Evolutionary conservation across 495 filamentous ascomycete species (phyloP), one percentile per base, ranked within the genome.

Genomic region (Neurospora sp.): DNA sequence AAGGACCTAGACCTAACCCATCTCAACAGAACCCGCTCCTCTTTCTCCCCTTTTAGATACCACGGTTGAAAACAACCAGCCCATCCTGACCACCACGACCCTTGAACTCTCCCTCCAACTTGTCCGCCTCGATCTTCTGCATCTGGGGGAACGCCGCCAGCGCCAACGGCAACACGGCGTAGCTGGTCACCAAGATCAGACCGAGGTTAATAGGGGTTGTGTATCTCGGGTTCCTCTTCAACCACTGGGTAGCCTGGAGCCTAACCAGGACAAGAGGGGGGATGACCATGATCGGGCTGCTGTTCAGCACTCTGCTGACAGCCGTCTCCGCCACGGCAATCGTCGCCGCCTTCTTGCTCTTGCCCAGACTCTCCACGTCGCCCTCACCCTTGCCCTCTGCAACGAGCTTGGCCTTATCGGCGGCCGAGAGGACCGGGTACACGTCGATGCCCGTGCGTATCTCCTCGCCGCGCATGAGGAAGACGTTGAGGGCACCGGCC

Each of bases 401-500:
- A 18, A 66, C 27, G 1, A 66, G 27, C 54, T 84, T 84, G 62
- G 76, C 77, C 77, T 87, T 89, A 70, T 89, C 85, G 3, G 83
- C 81, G 3, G 86, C 87, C 31, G 86, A 88, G 1, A 91, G 86
- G 31, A 91, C 88, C 0, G 93, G 94, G 84, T 90, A 98, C n/a
- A 99, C 90, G 82, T 99, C 94, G 79, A 99, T 98, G 14, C 96
- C 96, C 69, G 86, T 89, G 78, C 93, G 86, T 74, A 98, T 97
- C 83, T 99, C 96, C 81, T 97, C 94, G 70, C 93, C 92, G 76
- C 96, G 92, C 96, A 99, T 99, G 73, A 99, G 86, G 85, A 97
- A 95, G 40, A 98, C 96, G 81, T 99, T 99, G 59, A 99, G 86
- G 2, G 91, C 93, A 73, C 92, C 93, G 3, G 96, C 96, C 72